Percentiles rank a stretch among this genome's conserved stretches.
Conservation (phyloP, 805 yeast species). For the Jamesozyma piceae region DNA sequence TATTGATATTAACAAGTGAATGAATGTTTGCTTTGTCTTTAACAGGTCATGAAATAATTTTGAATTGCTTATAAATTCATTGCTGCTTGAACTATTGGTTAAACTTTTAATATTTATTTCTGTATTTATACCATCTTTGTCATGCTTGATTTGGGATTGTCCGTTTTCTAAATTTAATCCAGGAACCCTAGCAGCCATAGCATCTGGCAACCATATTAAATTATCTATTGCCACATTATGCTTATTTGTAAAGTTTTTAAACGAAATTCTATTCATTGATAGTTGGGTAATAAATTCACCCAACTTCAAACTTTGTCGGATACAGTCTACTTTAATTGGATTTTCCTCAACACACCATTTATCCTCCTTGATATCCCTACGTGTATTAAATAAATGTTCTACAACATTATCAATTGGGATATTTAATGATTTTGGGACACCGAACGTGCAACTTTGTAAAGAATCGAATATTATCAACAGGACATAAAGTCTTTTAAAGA, state of each 20-base stretch:
- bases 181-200: no score
- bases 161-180: no score
- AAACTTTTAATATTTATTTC: not conserved
- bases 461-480: constrained; percentile 42
- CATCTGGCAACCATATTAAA: constrained; percentile 12
- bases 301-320: constrained; percentile 20
- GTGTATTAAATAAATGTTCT: constrained; percentile 10
- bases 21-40: constrained; percentile 14
- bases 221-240: not conserved
- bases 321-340: constrained; percentile 13
- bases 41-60: constrained; percentile 16
- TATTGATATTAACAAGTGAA: constrained; percentile 12
- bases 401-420: constrained; percentile 18
- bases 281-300: constrained; percentile 21
- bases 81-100: not conserved
- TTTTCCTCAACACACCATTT: constrained; percentile 26
- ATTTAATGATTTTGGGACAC: constrained; percentile 33
- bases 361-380: not conserved
- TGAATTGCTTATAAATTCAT: constrained; percentile 1
- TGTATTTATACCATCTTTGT: not conserved
- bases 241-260: constrained; percentile 5
- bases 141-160: not conserved
- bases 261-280: constrained; percentile 20
- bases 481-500: constrained; percentile 38
- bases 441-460: constrained; percentile 45